These are phyloP conservation scores for Nemania sp. DNA, from an alignment of 2,329 filamentous ascomycete genomes.

Conservation along the genomic window DNA sequence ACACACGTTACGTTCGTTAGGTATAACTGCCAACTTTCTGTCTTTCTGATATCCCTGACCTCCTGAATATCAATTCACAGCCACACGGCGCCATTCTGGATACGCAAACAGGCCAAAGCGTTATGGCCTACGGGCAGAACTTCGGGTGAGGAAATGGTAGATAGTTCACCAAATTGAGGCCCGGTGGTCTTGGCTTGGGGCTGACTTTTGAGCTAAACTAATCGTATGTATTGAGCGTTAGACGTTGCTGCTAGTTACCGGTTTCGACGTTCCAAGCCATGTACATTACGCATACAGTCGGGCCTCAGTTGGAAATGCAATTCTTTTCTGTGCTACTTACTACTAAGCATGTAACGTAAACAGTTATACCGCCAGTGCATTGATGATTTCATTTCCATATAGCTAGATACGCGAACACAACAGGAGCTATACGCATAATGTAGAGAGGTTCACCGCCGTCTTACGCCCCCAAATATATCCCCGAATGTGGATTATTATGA, in stretches of 20 bases:
- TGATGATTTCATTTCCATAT: too few species aligned
- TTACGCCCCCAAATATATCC: conserved; percentile 14
- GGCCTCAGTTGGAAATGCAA: too few species aligned
- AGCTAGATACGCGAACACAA: too few species aligned
- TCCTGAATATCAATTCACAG: conserved; percentile 31
- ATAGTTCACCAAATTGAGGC: too few species aligned
- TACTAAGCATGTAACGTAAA: too few species aligned
- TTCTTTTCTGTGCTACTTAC: too few species aligned
- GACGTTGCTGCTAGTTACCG: too few species aligned
- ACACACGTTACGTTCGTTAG: neutral
- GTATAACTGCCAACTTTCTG: conserved; percentile 7
- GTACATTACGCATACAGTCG: too few species aligned
- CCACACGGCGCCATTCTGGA: conserved; percentile 15
- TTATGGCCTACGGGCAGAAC: conserved; percentile 6
- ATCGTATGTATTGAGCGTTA: too few species aligned
- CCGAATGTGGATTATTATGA: conserved; percentile 15
- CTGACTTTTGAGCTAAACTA: conserved; percentile 15
- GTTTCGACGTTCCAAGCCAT: too few species aligned
- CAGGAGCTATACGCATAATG: too few species aligned
- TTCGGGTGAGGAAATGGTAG: conserved; percentile 12
- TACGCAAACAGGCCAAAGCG: neutral
- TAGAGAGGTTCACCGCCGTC: conserved; percentile 23
- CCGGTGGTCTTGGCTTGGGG: conserved; percentile 15
- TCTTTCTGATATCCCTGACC: conserved; percentile 28
- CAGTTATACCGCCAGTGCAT: too few species aligned